These are phyloP conservation scores for Botrytis fragariae DNA, from an alignment of 2,329 filamentous ascomycete genomes.

Conservation along the genomic window DNA sequence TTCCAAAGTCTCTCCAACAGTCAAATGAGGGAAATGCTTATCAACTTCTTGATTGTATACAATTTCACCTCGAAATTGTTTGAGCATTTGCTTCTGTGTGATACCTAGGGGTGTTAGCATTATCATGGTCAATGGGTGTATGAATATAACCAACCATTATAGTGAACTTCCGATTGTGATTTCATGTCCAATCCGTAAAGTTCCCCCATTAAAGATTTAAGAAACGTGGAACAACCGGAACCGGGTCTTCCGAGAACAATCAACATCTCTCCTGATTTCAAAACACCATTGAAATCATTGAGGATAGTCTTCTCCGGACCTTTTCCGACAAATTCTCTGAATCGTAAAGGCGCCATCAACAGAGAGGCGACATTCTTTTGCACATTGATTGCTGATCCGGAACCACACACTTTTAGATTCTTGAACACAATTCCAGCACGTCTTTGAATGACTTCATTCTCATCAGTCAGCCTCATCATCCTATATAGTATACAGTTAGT, in stretches of 20 bases:
- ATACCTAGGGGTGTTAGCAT: slow-evolving; percentile 46
- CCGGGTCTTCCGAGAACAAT: slow-evolving; percentile 67
- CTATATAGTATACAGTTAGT: slow-evolving; percentile 17
- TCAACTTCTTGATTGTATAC: slow-evolving; percentile 76
- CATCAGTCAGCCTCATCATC: slow-evolving; percentile 46
- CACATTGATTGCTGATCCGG: slow-evolving; percentile 63
- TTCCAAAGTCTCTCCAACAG: slow-evolving; percentile 69
- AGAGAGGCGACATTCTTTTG: slow-evolving; percentile 65
- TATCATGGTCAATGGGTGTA: slow-evolving; percentile 49
- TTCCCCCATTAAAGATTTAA: slow-evolving; percentile 60
- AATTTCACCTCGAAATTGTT: slow-evolving; percentile 62
- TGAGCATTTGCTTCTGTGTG: slow-evolving; percentile 50
- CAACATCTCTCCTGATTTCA: slow-evolving; percentile 64
- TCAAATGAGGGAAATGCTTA: slow-evolving; percentile 73
- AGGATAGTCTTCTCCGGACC: slow-evolving; percentile 58
- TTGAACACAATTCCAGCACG: slow-evolving; percentile 62
- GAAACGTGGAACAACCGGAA: slow-evolving; percentile 61
- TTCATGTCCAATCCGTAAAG: slow-evolving; percentile 56
- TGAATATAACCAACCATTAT: slow-evolving; percentile 60
- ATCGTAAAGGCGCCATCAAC: slow-evolving; percentile 55
- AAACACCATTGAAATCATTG: slow-evolving; percentile 60
- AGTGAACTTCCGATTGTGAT: slow-evolving; percentile 53
- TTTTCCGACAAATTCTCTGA: slow-evolving; percentile 54
- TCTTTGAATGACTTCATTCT: slow-evolving; percentile 53
- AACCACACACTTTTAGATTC: slow-evolving; percentile 64